Base-by-base conservation (phyloP, 2,329 filamentous ascomycete species). In the Aurifilum marmelostoma region DNA sequence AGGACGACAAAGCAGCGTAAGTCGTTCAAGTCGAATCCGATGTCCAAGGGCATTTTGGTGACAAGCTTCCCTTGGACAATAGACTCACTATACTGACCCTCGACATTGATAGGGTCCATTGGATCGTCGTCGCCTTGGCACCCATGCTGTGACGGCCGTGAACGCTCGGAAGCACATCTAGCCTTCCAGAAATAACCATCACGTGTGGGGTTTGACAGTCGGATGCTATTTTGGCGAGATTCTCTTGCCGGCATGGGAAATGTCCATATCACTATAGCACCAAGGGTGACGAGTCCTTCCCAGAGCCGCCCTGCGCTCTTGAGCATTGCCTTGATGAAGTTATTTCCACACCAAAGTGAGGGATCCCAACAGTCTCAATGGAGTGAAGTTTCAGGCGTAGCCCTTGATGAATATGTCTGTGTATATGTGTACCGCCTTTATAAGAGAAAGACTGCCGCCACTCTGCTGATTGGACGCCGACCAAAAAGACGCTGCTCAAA, bases 1-100 rank as follows among this genome's bases (percentile, higher is more conserved):
- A 75, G 65, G 73, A 75, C 52, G 73, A 71, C 16, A 72, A 71
- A 34, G 72, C 67, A 24, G 52, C 32, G 63, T 65, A 41, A 39
- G 63, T 56, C 43, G 37, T 8, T 11, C 7, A 2, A 47, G n/a
- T n/a, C n/a, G n/a, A 47, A 1, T 34, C 56, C 27, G n/a, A 27
- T 27, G 21, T 5, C 14, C 12, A 12, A 37, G n/a, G n/a, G 12
- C 24, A 18, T 47, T 47, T 6, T 12, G 4, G 9, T 18, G 12
- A 29, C 27, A 18, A 7, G 50, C 2, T 24, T 54, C 50, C 8
- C 6, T 21, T 43, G 16, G 41, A 43, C 7, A 47, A 8, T 6
- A 14, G 52, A 27, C n/a, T n/a, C 24, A 18, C 11, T 18, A 54
- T 16, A 8, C 43, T 63, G 34, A 63, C 7, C n/a, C 9, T 34